Evolutionary conservation across 1,139 yeast species (phyloP).

Genomic region (Maudiozyma humilis): DNA sequence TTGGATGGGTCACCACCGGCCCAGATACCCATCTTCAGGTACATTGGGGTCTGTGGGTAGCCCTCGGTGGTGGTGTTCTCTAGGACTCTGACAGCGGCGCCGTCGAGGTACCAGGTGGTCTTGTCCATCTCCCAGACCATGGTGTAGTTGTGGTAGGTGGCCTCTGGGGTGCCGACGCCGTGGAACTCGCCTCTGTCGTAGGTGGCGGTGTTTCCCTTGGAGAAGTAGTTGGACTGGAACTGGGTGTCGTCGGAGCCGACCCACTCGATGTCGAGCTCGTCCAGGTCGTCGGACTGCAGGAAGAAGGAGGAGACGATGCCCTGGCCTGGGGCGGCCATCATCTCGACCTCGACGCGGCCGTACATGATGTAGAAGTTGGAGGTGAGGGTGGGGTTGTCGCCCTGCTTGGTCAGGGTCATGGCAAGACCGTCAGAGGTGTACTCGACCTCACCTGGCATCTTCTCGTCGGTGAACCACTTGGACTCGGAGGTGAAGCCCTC

Average conservation of each 20-base stretch:
- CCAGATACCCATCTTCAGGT: constrained; percentile 61
- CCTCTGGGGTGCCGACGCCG: constrained; percentile 46
- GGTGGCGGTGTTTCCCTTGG: constrained; percentile 69
- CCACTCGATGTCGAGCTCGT: constrained; percentile 83
- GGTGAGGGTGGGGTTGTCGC: constrained; percentile 66
- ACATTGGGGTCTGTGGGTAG: constrained; percentile 76
- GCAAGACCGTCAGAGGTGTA: constrained; percentile 50
- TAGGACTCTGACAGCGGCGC: constrained; percentile 49
- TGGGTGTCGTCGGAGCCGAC: constrained; percentile 66
- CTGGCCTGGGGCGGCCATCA: constrained; percentile 64
- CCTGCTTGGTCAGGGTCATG: constrained; percentile 50
- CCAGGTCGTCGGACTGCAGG: constrained; percentile 76
- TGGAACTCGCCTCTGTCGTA: constrained; percentile 75
- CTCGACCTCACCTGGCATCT: constrained; percentile 33
- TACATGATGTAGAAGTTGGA: constrained; percentile 80
- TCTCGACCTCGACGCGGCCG: constrained; percentile 66
- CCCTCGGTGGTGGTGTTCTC: constrained; percentile 48
- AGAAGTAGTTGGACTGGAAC: constrained; percentile 74
- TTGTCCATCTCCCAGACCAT: constrained; percentile 68
- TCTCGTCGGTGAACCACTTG: constrained; percentile 35
- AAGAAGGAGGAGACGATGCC: constrained; percentile 78
- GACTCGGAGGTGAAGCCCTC: constrained; percentile 44
- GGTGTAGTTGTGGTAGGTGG: constrained; percentile 63
- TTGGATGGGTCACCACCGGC: constrained; percentile 73
- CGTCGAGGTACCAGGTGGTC: constrained; percentile 57